Evolutionary conservation across 2,329 filamentous ascomycete species (phyloP), one percentile per base, ranked within the genome.

Genomic region (Aspergillus clavatus): DNA sequence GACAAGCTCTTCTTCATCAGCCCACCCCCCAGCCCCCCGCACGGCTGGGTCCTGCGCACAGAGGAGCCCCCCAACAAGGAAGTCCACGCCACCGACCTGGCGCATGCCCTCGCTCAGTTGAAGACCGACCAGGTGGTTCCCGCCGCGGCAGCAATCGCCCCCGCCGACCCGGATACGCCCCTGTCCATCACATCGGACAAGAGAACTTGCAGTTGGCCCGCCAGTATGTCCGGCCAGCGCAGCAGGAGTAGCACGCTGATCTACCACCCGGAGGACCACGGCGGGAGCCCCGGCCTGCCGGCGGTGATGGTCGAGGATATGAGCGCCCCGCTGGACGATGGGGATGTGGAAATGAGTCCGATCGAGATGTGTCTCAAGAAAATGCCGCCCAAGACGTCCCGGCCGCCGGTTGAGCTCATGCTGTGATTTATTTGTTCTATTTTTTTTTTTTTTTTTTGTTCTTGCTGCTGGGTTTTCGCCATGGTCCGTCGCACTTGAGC

Each of bases 1-100:
- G 74, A 80, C 47, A 82, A 82, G 59, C 68, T 83, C 36, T 83
- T 84, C 72, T 84, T 84, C 65, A 84, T 84, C 65, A 77, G 72
- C 36, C 81, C 81, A 41, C 81, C 81, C 10, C 81, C 81, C 0
- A 76, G 72, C 47, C 81, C 81, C 37, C 81, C 81, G 2, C 77
- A 81, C 61, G 81, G 81, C 38, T 84, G 81, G 81, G 77, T 80
- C 61, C 73, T 80, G 69, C 73, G 75, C 48, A 73, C 77, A 45
- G 81, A 84, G 59, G 81, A 80, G 21, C 77, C 81, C 8, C 81
- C 81, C 5, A 84, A 84, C 64, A 83, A 80, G 63, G 75, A 82
- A 46, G 80, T 82, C 7, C 80, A 83, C 56, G 79, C 81, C 0
- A 75, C 77, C 43, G 81, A 84, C 58, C 68, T 84, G 31, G 79